Evolutionary conservation across 2,329 filamentous ascomycete species (phyloP).

Genomic region (Trichoderma atrobrunneum): DNA sequence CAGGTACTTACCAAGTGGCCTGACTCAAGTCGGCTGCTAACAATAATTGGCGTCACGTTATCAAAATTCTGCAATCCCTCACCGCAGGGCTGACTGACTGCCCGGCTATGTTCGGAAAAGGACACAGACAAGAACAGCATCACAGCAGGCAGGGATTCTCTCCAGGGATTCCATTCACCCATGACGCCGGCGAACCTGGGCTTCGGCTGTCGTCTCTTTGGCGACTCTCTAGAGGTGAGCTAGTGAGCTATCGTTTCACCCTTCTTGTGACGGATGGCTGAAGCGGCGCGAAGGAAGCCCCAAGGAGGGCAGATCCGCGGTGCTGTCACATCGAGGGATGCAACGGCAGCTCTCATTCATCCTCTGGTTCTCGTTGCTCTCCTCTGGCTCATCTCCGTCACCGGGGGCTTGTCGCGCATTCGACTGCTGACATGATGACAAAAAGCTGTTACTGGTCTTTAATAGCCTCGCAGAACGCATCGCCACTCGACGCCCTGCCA

Average conservation of each 20-base stretch:
- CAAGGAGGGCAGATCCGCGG: not conserved
- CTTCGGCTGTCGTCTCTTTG: slow-evolving; percentile 7
- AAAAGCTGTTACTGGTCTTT: not conserved
- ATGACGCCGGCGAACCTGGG: not conserved
- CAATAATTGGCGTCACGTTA: not conserved
- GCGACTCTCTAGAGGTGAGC: not conserved
- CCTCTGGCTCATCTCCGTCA: not conserved
- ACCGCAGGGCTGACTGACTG: slow-evolving; percentile 4
- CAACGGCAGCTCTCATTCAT: not conserved
- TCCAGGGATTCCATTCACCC: not conserved
- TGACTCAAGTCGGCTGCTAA: not conserved
- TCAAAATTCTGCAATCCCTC: not conserved
- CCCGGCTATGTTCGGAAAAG: slow-evolving; percentile 1
- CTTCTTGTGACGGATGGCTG: not conserved
- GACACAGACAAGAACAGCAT: not conserved
- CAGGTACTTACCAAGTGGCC: slow-evolving; percentile 5
- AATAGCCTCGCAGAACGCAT: not conserved
- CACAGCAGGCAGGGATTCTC: not conserved
- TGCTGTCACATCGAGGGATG: not conserved
- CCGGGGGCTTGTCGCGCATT: not conserved
- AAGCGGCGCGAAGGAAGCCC: not conserved
- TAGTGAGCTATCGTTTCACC: slow-evolving; percentile 7
- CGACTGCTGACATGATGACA: not conserved
- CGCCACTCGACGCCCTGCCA: not conserved
- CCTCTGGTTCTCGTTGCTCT: not conserved